phyloP scores from a whole-genome alignment of 2,329 filamentous ascomycete species.

The Xylariaceae sp. region DNA sequence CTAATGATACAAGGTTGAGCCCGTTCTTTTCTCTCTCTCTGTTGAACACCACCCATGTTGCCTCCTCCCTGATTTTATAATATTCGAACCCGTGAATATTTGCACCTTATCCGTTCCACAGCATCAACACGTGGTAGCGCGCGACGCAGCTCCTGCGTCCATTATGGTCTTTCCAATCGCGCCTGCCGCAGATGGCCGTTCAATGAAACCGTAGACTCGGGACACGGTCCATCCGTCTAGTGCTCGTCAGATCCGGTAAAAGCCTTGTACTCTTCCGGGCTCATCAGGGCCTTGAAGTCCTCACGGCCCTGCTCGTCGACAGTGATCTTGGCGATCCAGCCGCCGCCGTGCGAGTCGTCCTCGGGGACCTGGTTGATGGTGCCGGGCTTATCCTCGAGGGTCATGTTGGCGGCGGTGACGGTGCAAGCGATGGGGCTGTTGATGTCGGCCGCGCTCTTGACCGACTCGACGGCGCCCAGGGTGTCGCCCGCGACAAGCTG shows the following conservation, averaged over 20 bases:
- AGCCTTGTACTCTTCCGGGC: conserved; percentile 67
- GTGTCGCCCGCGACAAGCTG: conserved; percentile 71
- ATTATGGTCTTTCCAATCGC: too few species aligned
- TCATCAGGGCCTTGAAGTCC: conserved; percentile 74
- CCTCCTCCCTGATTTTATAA: too few species aligned
- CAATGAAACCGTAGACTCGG: too few species aligned
- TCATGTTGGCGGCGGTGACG: conserved; percentile 66
- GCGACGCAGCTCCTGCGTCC: neutral
- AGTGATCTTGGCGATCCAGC: conserved; percentile 89
- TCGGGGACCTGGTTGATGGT: conserved; percentile 89
- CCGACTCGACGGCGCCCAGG: conserved; percentile 92
- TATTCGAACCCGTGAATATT: too few species aligned
- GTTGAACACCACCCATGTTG: conserved; percentile 16
- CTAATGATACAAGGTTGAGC: conserved; percentile 34
- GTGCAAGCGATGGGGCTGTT: conserved; percentile 78
- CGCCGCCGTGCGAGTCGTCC: conserved; percentile 65
- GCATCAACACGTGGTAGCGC: too few species aligned
- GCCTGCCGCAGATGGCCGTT: too few species aligned
- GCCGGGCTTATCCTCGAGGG: conserved; percentile 77
- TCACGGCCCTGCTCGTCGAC: conserved; percentile 59
- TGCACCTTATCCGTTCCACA: too few species aligned
- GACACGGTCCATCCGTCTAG: conserved; percentile 5
- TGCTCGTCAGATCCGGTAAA: conserved; percentile 52
- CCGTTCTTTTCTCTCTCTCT: conserved; percentile 22
- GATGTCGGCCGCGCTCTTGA: conserved; percentile 98